Evolutionary conservation across 2,329 filamentous ascomycete genomes (phyloP), one percentile per base, ranked within the genome.

Genomic region (Colletotrichum camelliae): DNA sequence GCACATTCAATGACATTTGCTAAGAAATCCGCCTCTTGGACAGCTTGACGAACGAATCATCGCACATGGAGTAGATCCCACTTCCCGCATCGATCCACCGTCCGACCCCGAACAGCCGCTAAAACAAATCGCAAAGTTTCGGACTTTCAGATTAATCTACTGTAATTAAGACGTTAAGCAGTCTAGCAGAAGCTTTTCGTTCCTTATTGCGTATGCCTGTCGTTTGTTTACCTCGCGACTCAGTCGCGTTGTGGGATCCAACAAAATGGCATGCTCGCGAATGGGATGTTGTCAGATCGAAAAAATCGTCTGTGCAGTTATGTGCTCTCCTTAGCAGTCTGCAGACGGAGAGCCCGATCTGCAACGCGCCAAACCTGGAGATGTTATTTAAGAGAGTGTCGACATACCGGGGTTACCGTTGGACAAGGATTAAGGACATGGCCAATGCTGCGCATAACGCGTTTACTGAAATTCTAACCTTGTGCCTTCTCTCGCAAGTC

Each of bases 1-100:
- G n/a, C n/a, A n/a, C n/a, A n/a, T n/a, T n/a, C n/a, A n/a, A n/a
- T n/a, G n/a, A 21, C 21, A 2, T 21, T 21, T 43, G 4, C 18
- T 5, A 0, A 1, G 2, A 3, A 18, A 2, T 12, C 18, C 39
- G 39, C 0, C 1, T 0, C 3, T 48, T 48, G 1, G 1, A n/a
- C 39, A 0, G 18, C 1, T n/a, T 5, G 39, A 1, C 0, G 3
- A 48, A 48, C 1, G 5, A 21, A 21, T 5, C 21, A 48, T 12
- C 4, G 0, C 43, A 7, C 3, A 48, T 13, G 0, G 1, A 21
- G 6, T 3, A 2, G 0, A 24, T 13, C 0, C 12, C 6, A 52
- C 43, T 52, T 52, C 43, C 12, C 43, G 43, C 10, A 52, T 1
- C 3, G n/a, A 52, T 52, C 43, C 43, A 21, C n/a, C 2, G 3